Conservation (phyloP, 768 basidiomycete genomes). For the Phylloporus arenicola region DNA sequence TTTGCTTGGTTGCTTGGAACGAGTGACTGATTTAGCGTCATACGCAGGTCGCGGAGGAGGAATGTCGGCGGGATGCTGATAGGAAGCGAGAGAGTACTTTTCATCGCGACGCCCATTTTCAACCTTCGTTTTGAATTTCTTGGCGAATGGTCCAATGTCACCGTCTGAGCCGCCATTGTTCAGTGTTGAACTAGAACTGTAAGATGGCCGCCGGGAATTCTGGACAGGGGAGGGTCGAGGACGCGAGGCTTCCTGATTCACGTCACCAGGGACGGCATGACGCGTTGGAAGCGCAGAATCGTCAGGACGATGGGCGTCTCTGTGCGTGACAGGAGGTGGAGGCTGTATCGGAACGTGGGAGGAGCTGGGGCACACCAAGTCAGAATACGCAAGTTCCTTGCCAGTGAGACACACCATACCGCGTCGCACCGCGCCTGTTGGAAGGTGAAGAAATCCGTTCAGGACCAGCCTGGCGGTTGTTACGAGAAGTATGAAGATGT, state of each 20-base stretch:
- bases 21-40: slow-evolving; percentile 12
- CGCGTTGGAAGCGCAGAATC: background rate
- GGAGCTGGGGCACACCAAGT: slow-evolving; percentile 4
- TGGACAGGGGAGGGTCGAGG: slow-evolving; percentile 15
- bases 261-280: slow-evolving; percentile 1
- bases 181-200: slow-evolving; percentile 37
- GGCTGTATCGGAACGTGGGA: slow-evolving; percentile 7
- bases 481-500: slow-evolving; percentile 8
- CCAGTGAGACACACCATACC: background rate
- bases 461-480: slow-evolving; percentile 20
- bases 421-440: background rate
- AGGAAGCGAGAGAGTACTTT: slow-evolving; percentile 49
- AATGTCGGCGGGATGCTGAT: slow-evolving; percentile 60
- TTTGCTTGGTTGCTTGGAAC: slow-evolving; percentile 18
- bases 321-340: slow-evolving; percentile 4
- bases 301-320: background rate
- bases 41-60: slow-evolving; percentile 45
- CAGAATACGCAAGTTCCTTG: slow-evolving; percentile 1
- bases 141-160: slow-evolving; percentile 14
- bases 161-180: slow-evolving; percentile 18
- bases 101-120: slow-evolving; percentile 27
- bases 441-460: slow-evolving; percentile 2
- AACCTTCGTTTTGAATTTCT: slow-evolving; percentile 9
- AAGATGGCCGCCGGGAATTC: slow-evolving; percentile 28
- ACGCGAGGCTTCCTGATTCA: slow-evolving; percentile 3